A percentile compares a stretch with the other conserved stretches of the same genome.
Evolutionary conservation across 805 yeast genomes (phyloP).

Genomic region (Yarrowia porcina): DNA sequence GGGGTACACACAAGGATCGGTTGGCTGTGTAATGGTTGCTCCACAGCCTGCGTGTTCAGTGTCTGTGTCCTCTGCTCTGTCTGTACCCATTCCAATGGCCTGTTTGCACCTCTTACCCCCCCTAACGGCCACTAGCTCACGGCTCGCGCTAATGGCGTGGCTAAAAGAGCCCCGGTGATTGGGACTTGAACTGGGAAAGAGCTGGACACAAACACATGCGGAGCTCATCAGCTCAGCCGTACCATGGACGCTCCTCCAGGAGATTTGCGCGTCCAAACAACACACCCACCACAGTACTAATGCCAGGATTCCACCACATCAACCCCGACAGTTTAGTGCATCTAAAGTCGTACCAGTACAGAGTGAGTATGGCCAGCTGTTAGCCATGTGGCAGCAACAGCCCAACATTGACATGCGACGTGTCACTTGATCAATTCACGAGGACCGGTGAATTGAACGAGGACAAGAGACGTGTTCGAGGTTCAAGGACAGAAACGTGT

Average conservation of each 20-base stretch:
- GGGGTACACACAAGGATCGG: too few species aligned
- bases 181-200: not conserved
- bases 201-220: not conserved
- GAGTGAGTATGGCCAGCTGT: conserved; percentile 29
- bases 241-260: not conserved
- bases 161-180: not conserved
- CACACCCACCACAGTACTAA: conserved; percentile 4
- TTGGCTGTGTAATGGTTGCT: too few species aligned
- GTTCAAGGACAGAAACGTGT: too few species aligned
- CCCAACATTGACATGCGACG: too few species aligned
- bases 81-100: too few species aligned
- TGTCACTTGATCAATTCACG: too few species aligned
- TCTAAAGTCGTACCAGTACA: conserved; percentile 34
- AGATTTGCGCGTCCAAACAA: not conserved
- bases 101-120: too few species aligned
- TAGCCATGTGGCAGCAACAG: not conserved
- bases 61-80: too few species aligned
- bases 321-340: conserved; percentile 31
- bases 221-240: conserved; percentile 11
- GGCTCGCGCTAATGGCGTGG: not conserved
- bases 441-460: too few species aligned
- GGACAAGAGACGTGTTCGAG: too few species aligned
- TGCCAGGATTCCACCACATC: conserved; percentile 26
- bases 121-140: not conserved
- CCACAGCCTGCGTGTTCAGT: too few species aligned